Evolutionary conservation across 257 asterid species (phyloP).

Genomic region (Solanum medicagineum): DNA sequence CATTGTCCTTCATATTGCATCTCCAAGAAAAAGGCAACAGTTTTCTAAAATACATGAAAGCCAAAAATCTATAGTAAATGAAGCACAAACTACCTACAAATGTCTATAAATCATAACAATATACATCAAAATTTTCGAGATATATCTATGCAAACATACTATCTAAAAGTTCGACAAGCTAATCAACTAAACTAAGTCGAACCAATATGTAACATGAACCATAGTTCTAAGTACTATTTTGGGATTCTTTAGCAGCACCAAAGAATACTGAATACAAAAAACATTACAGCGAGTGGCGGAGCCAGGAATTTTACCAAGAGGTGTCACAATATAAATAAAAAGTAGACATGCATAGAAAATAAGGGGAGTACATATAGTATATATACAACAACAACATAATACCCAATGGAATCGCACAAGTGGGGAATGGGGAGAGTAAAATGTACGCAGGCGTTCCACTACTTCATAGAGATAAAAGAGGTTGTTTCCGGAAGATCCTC

Average conservation of each 20-base stretch:
- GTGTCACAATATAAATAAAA: no score
- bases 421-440: no score
- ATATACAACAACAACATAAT: no score
- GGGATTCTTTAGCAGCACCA: not conserved
- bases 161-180: no score
- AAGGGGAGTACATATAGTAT: no score
- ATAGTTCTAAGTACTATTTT: not conserved
- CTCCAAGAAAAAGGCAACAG: slow-evolving; percentile 5
- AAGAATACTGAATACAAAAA: not conserved
- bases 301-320: no score
- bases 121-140: not conserved
- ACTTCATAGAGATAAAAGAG: no score
- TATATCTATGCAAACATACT: not conserved
- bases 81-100: not conserved
- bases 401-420: no score
- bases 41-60: not conserved
- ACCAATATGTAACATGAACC: not conserved
- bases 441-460: no score
- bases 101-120: not conserved
- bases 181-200: not conserved
- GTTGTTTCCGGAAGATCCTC: no score
- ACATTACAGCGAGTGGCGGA: not conserved
- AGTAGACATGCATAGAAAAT: no score
- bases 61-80: not conserved
- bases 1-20: slow-evolving; percentile 32